These are phyloP conservation scores for Penicillium sp. DNA, from an alignment of 2,329 filamentous ascomycete genomes.

Conservation along the genomic window DNA sequence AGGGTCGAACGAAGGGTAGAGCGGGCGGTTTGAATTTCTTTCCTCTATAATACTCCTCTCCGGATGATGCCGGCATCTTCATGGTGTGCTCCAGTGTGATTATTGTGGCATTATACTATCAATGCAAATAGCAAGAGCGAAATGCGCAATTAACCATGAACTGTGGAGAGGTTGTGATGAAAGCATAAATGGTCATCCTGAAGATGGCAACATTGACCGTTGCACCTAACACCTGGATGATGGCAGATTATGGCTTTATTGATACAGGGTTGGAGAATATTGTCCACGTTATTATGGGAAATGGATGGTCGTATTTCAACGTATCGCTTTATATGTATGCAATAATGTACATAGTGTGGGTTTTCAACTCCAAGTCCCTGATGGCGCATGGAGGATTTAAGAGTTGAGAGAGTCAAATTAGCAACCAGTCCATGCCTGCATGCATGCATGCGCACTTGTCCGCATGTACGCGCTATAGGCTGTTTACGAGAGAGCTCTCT, in stretches of 20 bases:
- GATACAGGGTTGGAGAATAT: not conserved
- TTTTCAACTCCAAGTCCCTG: not conserved
- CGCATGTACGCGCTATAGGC: slow-evolving; percentile 2
- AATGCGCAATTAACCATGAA: slow-evolving; percentile 1
- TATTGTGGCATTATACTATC: not conserved
- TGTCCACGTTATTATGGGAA: not conserved
- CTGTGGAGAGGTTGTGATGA: not conserved
- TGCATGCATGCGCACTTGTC: not conserved
- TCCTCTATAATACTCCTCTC: not conserved
- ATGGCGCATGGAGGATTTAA: not conserved
- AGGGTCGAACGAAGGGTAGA: not conserved
- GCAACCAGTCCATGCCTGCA: slow-evolving; percentile 11
- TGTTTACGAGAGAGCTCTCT: not conserved
- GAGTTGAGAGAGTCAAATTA: slow-evolving; percentile 2
- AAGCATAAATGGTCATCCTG: not conserved
- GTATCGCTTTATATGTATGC: slow-evolving; percentile 15
- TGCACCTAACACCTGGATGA: too few species aligned
- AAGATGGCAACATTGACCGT: too few species aligned
- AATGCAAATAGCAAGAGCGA: slow-evolving; percentile 3
- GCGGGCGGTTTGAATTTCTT: not conserved
- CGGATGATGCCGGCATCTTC: not conserved
- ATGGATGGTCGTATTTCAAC: not conserved
- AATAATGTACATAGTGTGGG: slow-evolving; percentile 15
- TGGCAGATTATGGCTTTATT: too few species aligned
- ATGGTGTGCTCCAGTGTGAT: not conserved